Evolutionary conservation across 2,329 filamentous ascomycete species (phyloP), one percentile per base, ranked within the genome.

Genomic region (Pleomassaria siparia): DNA sequence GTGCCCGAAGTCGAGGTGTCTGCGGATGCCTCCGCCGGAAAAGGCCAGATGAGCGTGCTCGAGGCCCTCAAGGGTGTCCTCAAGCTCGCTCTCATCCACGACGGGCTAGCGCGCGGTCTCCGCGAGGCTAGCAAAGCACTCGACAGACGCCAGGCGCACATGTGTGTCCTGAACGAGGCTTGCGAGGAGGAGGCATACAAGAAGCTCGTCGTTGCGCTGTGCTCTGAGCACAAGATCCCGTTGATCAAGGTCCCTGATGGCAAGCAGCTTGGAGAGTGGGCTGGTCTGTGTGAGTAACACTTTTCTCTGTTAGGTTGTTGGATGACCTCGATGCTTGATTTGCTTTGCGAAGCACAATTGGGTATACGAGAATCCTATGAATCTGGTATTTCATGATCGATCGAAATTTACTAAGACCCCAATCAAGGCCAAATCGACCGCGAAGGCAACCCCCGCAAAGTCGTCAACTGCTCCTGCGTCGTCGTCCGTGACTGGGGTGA

Each of bases 131-230:
- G 88, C 82, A 99, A 99, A 85, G 92, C 94, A 60, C 90, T 99
- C 72, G 94, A 99, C 80, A 87, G 94, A 74, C 91, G 94, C 74
- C 89, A 99, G 82, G 94, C 94, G 53, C 94, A 99, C 83, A 97
- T 99, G 91, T 99, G 94, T 78, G 94, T 99, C 66, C 87, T 99
- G 71, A 99, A 99, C 86, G 94, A 99, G 86, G 87, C 88, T 65
- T 99, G 94, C 84, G 94, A 99, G 83, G 94, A 99, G 86, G 94
- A 99, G 80, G 92, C 94, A 65, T 99, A 99, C 86, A 99, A 99
- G 91, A 99, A 99, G 88, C 86, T 99, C 63, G 92, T 99, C 70
- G 89, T 97, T 67, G 94, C 94, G 57, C 88, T 99, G 54, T 99
- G 94, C 89, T 89, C 88, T 60, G 94, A 99, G 86, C 94, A 99